phyloP scores from a whole-genome alignment of 1,284 basidiomycete genomes.

The Puccinia brachypodii region DNA sequence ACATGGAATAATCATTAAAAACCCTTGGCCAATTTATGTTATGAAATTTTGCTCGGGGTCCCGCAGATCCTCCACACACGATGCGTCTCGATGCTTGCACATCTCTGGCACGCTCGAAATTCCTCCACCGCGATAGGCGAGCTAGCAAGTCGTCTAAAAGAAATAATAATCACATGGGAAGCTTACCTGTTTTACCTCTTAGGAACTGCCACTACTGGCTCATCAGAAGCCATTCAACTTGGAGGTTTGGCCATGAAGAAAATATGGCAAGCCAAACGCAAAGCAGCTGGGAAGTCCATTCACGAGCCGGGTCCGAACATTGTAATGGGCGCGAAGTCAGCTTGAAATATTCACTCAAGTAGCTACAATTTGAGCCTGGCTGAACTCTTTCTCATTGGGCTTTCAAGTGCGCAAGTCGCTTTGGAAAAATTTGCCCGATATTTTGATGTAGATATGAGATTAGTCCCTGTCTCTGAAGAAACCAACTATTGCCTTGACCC shows the following conservation, averaged over 20 bases:
- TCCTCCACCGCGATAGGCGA: conserved; percentile 70
- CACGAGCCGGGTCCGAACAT: conserved; percentile 71
- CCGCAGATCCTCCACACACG: conserved; percentile 52
- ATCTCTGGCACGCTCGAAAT: conserved; percentile 85
- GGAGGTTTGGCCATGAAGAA: conserved; percentile 94
- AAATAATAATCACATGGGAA: neutral
- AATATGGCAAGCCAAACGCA: conserved; percentile 84
- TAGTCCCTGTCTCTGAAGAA: conserved; percentile 73
- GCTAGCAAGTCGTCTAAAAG: neutral
- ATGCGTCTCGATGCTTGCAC: conserved; percentile 78
- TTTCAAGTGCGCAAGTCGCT: conserved; percentile 75
- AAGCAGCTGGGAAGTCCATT: conserved; percentile 79
- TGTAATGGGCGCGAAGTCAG: conserved; percentile 55
- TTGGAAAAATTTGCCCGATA: conserved; percentile 72
- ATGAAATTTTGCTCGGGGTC: conserved; percentile 24
- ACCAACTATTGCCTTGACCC: conserved; percentile 80
- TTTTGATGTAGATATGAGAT: conserved; percentile 78
- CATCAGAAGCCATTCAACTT: conserved; percentile 76
- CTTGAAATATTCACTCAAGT: neutral
- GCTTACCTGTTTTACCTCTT: conserved; percentile 49
- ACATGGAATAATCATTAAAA: neutral
- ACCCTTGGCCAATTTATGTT: neutral
- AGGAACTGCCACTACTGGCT: conserved; percentile 83
- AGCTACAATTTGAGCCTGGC: conserved; percentile 52
- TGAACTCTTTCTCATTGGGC: conserved; percentile 75